Conservation (phyloP, 2,329 filamentous ascomycete genomes). For the Pezicula radicicola region DNA sequence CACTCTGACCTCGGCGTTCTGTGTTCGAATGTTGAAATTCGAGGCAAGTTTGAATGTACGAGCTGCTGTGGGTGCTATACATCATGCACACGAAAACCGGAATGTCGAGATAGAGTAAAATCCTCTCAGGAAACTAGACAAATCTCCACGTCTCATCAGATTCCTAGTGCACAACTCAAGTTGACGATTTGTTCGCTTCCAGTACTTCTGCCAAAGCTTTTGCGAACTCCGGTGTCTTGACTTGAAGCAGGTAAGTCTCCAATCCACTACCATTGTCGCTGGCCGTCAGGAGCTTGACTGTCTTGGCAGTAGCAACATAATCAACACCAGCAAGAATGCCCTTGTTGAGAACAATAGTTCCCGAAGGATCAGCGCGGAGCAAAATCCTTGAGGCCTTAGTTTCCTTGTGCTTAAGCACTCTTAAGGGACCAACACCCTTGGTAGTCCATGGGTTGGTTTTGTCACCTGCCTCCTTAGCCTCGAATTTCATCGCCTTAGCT, state of each 20-base stretch:
- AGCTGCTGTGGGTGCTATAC: no score
- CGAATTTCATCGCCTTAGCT: slow-evolving; percentile 65
- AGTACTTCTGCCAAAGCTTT: slow-evolving; percentile 41
- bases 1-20: no score
- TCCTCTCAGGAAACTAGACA: no score
- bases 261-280: slow-evolving; percentile 55
- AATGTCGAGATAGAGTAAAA: no score
- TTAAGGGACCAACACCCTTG: slow-evolving; percentile 68
- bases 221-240: slow-evolving; percentile 55
- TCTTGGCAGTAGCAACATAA: slow-evolving; percentile 61
- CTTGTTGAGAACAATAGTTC: slow-evolving; percentile 72
- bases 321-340: slow-evolving; percentile 55
- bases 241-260: slow-evolving; percentile 69
- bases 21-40: no score
- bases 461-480: slow-evolving; percentile 44
- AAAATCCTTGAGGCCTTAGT: slow-evolving; percentile 66
- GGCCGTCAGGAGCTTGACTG: slow-evolving; percentile 55
- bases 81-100: no score
- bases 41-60: no score
- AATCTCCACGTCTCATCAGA: not conserved
- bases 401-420: slow-evolving; percentile 70
- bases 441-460: slow-evolving; percentile 61
- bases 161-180: not conserved
- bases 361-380: slow-evolving; percentile 71
- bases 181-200: slow-evolving; percentile 44